Evolutionary conservation across 176 grass and related monocot species (phyloP), one percentile per base, ranked within the genome.

Genomic region (Carex myosuroides): DNA sequence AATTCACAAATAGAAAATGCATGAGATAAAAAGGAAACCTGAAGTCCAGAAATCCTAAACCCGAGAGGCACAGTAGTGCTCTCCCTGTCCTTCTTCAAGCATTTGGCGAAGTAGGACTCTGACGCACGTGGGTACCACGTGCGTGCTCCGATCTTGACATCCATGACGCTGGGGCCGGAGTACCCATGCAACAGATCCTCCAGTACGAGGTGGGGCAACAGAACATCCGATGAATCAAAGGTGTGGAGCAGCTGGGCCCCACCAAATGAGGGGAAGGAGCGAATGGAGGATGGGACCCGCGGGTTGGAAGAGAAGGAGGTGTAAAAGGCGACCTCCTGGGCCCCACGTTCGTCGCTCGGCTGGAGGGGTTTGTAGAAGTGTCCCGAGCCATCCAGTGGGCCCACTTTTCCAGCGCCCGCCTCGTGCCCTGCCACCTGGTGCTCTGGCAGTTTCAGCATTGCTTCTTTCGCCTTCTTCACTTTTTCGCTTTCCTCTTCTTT

Each of bases 61-160:
- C 91, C 93, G 46, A 98, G 89, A 22, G 86, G 60, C 6, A 79
- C 26, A 72, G 86, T 95, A 55, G 95, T 92, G 89, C 54, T 60
- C 10, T 24, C 88, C 16, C 89, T 84, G 81, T 98, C 96, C 91
- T 90, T 98, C 86, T 69, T 79, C 54, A 98, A 75, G 89, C 91
- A 93, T 81, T 98, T 98, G 50, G 32, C 6, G 76, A 95, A 53
- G 85, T 98, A 93, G 70, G 87, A 72, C 30, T 95, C 89, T n/a
- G 91, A 30, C 9, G 84, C 64, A 44, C 57, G 8, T 1, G 83
- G 88, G 16, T 90, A 88, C 93, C 93, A 98, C 0, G 93, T 93
- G 60, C 85, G 84, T 0, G 91, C 87, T 64, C 95, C 95, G 75
- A 98, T 98, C 91, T 95, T 98, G 87, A 98, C 37, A 87, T 98